Percentiles rank a stretch among this genome's conserved stretches.
Evolutionary conservation across 2,329 filamentous ascomycete species (phyloP).

Genomic region (Elsinoe fawcettii): DNA sequence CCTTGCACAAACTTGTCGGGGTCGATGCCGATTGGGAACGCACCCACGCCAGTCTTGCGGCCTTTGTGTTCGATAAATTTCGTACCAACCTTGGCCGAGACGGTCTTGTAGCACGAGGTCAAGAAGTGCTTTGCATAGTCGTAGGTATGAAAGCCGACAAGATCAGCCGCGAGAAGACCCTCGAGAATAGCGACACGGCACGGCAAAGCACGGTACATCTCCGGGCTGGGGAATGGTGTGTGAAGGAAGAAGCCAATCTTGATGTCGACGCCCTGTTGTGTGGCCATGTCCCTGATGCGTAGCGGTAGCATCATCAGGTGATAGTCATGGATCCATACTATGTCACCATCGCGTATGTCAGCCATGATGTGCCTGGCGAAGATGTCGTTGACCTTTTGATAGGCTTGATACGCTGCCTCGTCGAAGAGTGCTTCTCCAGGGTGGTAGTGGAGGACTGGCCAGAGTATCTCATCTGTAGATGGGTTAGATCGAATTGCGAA

Average conservation of each 20-base stretch:
- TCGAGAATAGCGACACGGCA: slow-evolving; percentile 82
- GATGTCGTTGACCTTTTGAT: slow-evolving; percentile 83
- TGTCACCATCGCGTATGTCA: slow-evolving; percentile 84
- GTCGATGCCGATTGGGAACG: slow-evolving; percentile 96
- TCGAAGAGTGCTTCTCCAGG: slow-evolving; percentile 97
- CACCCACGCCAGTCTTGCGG: slow-evolving; percentile 82
- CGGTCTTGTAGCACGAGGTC: slow-evolving; percentile 62
- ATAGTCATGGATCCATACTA: slow-evolving; percentile 98
- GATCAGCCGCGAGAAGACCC: slow-evolving; percentile 83
- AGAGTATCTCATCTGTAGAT: slow-evolving; percentile 80
- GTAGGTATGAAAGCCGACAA: slow-evolving; percentile 97
- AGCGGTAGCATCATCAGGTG: slow-evolving; percentile 94
- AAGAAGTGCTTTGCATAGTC: slow-evolving; percentile 98
- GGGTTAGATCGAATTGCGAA: not conserved
- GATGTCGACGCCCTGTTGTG: slow-evolving; percentile 65
- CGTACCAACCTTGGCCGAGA: slow-evolving; percentile 67
- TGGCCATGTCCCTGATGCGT: slow-evolving; percentile 79
- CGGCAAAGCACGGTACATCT: slow-evolving; percentile 92
- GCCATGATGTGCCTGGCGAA: slow-evolving; percentile 83
- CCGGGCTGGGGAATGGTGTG: slow-evolving; percentile 91
- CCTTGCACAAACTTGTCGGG: slow-evolving; percentile 93
- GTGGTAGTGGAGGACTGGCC: slow-evolving; percentile 98
- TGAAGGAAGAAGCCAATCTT: slow-evolving; percentile 98
- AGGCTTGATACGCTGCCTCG: slow-evolving; percentile 87
- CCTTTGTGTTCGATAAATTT: slow-evolving; percentile 89